Evolutionary conservation across 2,329 filamentous ascomycete genomes (phyloP), one percentile per base, ranked within the genome.

Genomic region (Pestalotiopsis sp.): DNA sequence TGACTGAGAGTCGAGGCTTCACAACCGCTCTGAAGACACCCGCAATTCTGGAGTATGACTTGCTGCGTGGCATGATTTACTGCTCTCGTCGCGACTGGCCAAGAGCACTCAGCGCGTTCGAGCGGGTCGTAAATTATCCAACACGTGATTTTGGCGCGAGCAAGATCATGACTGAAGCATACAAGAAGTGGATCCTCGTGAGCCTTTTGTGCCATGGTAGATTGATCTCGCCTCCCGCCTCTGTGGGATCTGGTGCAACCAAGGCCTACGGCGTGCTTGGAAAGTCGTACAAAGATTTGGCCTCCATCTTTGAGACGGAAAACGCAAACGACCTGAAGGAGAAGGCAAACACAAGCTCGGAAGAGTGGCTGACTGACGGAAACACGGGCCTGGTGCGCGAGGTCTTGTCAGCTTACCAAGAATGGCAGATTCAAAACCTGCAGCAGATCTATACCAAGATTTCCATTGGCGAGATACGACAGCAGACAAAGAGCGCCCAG

Each of bases 151-250:
- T 84, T 39, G 85, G 88, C 44, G 84, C 89, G 13, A 95, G 91
- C 78, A 91, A 89, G 76, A 85, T 97, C 64, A 96, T 96, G 91
- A 84, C 92, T 3, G 94, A 97, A 71, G 93, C 93, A 5, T 95
- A 97, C 83, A 97, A 95, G 81, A 97, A 95, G 79, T 98, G 94
- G 92, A 77, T 97, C 9, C 81, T 99, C 17, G 86, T 94, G 10
- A 89, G 89, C 65, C 84, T 98, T 66, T 82, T 99, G 20, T 84
- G 88, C 6, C 82, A 89, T 65, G 94, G 94, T 71, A 87, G 84
- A 73, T 82, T 83, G 4, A 81, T 82, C 1, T 72, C 79, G 0
- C 76, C 88, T 10, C 92, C 92, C 0, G 82, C 84, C 52, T 86
- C 87, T 60, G 86, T 87, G 7, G 84, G 85, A 63, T 68, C 78